Evolutionary conservation across 1,139 yeast genomes (phyloP), one percentile per base, ranked within the genome.

Genomic region (Taiozyma onychis): DNA sequence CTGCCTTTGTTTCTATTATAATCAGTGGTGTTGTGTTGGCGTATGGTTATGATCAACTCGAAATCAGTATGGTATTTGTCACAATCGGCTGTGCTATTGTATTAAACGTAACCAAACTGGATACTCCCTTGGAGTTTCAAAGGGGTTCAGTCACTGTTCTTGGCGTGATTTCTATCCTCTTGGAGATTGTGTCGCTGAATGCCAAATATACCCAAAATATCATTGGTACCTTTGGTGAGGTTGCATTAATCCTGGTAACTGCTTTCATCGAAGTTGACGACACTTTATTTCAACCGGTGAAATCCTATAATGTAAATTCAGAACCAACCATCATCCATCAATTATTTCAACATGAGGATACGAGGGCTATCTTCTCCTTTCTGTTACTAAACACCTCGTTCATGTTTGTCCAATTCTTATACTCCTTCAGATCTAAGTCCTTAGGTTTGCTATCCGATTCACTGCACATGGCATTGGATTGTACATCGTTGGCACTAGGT

Each of bases 381-480:
- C 70, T 95, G 47, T 67, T 93, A 52, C 75, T 95, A 53, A 95
- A 95, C 68, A 81, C 95, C 24, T 79, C 93, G 2, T 95, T 93
- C 68, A 95, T 95, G 99, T 80, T 95, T 62, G 84, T 95, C 44
- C 99, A 95, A 68, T 75, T 93, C 57, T 71, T 91, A 16, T 95
- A 95, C 65, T 91, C 98, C 1, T 86, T 95, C 68, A 76, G 96
- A 55, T 90, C 98, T 0, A 91, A 88, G 63, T 91, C 98, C 0
- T 72, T 95, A 41, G 98, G 99, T 9, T 73, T 95, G 28, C 70
- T 95, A 46, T 89, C 97, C 8, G 99, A 95, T 63, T 89, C 97
- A 4, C 75, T 93, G 48, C 99, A 93, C 67, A 93, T 93, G 99
- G 88, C 96, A 3, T 74, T 93, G 51, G 99, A 93, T 67, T 93